A percentile compares a stretch with the other conserved stretches of the same genome.
These are phyloP conservation scores for Oryza coarctata DNA, from an alignment of 176 grass and related monocot genomes.

Conservation along the genomic window DNA sequence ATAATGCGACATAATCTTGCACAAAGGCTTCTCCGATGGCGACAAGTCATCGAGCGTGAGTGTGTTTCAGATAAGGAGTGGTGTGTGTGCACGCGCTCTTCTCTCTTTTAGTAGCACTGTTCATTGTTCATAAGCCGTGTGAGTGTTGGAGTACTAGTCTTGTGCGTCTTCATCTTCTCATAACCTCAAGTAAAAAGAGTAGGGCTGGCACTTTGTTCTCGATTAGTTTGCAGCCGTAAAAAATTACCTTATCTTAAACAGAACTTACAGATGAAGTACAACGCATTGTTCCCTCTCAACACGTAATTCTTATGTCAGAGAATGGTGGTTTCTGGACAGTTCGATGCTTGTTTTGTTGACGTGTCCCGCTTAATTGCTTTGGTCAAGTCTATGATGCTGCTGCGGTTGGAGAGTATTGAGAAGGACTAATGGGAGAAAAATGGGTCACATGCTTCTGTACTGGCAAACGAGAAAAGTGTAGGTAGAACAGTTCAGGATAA, in stretches of 20 bases:
- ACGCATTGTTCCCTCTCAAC: not conserved
- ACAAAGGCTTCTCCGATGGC: constrained; percentile 27
- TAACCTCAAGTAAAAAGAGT: not conserved
- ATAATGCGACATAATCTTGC: constrained; percentile 18
- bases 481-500: constrained; percentile 2
- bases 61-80: constrained; percentile 11
- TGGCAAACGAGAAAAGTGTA: constrained; percentile 1
- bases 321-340: constrained; percentile 29
- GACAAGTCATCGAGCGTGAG: constrained; percentile 30
- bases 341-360: not conserved
- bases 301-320: not conserved
- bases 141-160: not conserved
- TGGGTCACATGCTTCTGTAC: constrained; percentile 11
- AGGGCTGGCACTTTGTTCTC: not conserved
- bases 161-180: not conserved
- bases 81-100: not conserved
- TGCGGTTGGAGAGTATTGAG: constrained; percentile 2
- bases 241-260: not conserved
- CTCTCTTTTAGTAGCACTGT: not conserved
- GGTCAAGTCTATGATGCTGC: constrained; percentile 13
- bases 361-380: constrained; percentile 17
- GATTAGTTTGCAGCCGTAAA: not conserved
- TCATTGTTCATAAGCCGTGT: constrained; percentile 4
- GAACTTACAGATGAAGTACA: not conserved
- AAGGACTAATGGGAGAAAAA: constrained; percentile 25